phyloP scores from a whole-genome alignment of 2,329 filamentous ascomycete species.

The Colletotrichum ledebouriae region DNA sequence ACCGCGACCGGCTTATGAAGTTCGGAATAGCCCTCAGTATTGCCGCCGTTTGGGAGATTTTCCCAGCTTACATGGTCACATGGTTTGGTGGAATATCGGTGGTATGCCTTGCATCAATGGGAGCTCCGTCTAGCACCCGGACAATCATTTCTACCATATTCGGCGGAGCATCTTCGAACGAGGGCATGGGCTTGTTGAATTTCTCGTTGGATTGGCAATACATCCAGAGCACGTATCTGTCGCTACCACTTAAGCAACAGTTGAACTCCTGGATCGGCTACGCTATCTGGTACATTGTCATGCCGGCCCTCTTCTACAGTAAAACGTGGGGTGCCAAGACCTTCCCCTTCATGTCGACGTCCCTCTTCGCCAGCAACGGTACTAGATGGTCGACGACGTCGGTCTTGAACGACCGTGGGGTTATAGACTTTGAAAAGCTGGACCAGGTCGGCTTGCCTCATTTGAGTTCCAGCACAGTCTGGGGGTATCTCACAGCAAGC shows the following conservation, averaged over 20 bases:
- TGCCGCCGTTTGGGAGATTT: conserved; percentile 60
- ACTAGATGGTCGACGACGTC: conserved; percentile 44
- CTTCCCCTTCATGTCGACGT: conserved; percentile 51
- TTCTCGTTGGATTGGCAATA: conserved; percentile 61
- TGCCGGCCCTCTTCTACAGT: conserved; percentile 56
- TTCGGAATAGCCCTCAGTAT: conserved; percentile 48
- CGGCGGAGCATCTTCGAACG: conserved; percentile 57
- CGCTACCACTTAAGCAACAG: conserved; percentile 54
- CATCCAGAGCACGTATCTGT: conserved; percentile 53
- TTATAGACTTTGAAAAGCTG: conserved; percentile 48
- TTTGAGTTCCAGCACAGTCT: conserved; percentile 48
- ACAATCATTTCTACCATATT: conserved; percentile 48
- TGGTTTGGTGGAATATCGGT: conserved; percentile 56
- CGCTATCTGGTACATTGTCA: conserved; percentile 51
- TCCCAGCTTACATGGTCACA: conserved; percentile 62
- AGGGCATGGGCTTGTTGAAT: conserved; percentile 56
- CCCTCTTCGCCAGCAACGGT: conserved; percentile 48
- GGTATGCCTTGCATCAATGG: conserved; percentile 60
- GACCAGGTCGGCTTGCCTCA: conserved; percentile 46
- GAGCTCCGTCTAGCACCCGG: conserved; percentile 48
- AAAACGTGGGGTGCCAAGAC: conserved; percentile 54
- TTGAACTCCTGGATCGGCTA: conserved; percentile 55
- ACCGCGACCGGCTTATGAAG: conserved; percentile 47
- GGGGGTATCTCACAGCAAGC: conserved; percentile 51
- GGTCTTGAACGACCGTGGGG: conserved; percentile 45